Evolutionary conservation across 768 basidiomycete species (phyloP), one percentile per base, ranked within the genome.

Genomic region (Asterophora parasitica): DNA sequence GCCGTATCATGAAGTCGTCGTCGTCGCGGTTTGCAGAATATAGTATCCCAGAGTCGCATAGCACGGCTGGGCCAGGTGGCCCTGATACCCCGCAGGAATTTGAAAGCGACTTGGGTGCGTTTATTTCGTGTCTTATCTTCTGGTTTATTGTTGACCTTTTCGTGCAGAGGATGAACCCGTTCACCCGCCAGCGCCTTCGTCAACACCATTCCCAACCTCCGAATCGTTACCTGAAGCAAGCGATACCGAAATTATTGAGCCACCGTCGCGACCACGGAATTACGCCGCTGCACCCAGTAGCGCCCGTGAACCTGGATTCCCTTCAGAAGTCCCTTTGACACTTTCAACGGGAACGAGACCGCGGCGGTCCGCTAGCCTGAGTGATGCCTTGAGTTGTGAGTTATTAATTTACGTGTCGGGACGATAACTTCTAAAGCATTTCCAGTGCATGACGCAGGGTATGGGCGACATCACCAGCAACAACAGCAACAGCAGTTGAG

Each of bases 301-400:
- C 19, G 35, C 37, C 6, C 57, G 54, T n/a, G 57, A 58, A 6
- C 11, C 48, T 20, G 46, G 32, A n/a, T 44, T 51, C 42, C 43
- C 52, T 1, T 44, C 52, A 13, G 57, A 54, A 36, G 51, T 60
- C 42, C 56, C 58, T 2, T 59, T 75, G 20, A 59, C 60, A 34
- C 67, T 69, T 48, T 76, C 78, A 26, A 68, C 70, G 9, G 68
- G 56, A 49, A 71, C 72, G n/a, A 78, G 85, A 31, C 78, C 83
- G 41, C 72, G 87, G 48, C 75, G 87, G 46, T 88, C 86, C n/a
- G 83, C 84, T 12, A 88, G 86, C 61, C 67, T 89, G 42, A 88
- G 85, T 57, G 85, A 88, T 59, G 79, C 81, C 23, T 60, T 74
- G 17, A 63, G 74, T 74, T 55, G 48, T 73, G 60, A 12, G 51